Base-by-base conservation (phyloP, 805 yeast genomes). In the Candida corydali region DNA sequence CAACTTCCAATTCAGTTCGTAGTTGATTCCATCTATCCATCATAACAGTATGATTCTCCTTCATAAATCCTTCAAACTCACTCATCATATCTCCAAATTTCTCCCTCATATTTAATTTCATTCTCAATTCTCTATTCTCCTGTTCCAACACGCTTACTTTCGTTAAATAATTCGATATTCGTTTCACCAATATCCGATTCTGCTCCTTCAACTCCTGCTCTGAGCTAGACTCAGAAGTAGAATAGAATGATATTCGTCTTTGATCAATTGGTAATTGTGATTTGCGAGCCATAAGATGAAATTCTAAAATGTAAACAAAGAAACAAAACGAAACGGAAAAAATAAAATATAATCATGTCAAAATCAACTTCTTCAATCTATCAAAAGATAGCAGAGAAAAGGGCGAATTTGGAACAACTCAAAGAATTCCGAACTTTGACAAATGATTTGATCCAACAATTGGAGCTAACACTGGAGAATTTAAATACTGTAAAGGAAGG, bases 131-230 rank as follows among this genome's bases (percentile, higher is more conserved):
- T 8, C 14, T 59, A 44, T 77, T 78, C 43, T 77, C 80, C 40
- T 65, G 69, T 52, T 81, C 86, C 52, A 83, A 53, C 19, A 70
- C 76, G 3, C 70, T 55, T 17, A 82, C 61, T 44, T 66, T 74
- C 26, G 69, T 52, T 66, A 72, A 63, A 51, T 81, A 59, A 16
- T 65, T 52, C 3, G 82, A 70, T 51, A 78, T 80, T 34, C 70
- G 73, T 42, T 69, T 75, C 1, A 86, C 86, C 18, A 83, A 55
- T n/a, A 73, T 69, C 36, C 65, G 66, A 54, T 82, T 82, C 47
- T 76, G 81, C n/a, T 51, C 52, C 5, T 53, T 33, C 36, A 63
- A 69, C 31, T 57, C 25, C 3, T 16, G 17, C 5, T 7, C 32
- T 19, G 6, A 4, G 5, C 22, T 18, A n/a, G n/a, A n/a, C n/a